These are phyloP conservation scores for Podila epigama DNA, from an alignment of 192 early-diverging fungal species.

Conservation along the genomic window DNA sequence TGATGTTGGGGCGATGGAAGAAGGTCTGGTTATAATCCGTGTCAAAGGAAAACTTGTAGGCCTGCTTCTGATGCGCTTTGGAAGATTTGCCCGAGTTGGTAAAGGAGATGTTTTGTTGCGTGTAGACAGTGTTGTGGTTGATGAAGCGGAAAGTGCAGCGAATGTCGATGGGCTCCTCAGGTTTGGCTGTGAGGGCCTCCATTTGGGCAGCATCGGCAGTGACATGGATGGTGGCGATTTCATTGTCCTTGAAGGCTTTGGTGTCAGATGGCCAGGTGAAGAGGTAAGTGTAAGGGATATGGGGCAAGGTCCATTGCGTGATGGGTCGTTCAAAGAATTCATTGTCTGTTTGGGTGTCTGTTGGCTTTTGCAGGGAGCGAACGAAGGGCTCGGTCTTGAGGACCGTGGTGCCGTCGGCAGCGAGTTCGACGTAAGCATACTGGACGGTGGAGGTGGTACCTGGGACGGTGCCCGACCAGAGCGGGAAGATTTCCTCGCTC, in stretches of 20 bases:
- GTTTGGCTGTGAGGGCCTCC: slow-evolving; percentile 23
- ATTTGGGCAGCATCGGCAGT: slow-evolving; percentile 26
- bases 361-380: slow-evolving; percentile 4
- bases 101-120: slow-evolving; percentile 36
- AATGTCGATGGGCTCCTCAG: slow-evolving; percentile 6
- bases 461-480: slow-evolving; percentile 20
- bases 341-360: slow-evolving; percentile 39
- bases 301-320: slow-evolving; percentile 48
- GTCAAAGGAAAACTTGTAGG: slow-evolving; percentile 50
- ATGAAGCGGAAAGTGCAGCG: slow-evolving; percentile 41
- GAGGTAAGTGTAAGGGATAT: slow-evolving; percentile 50
- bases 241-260: slow-evolving; percentile 47
- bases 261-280: slow-evolving; percentile 17
- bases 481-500: slow-evolving; percentile 9
- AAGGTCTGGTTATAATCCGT: slow-evolving; percentile 45
- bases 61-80: slow-evolving; percentile 50
- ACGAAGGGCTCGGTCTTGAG: slow-evolving; percentile 23
- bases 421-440: slow-evolving; percentile 25
- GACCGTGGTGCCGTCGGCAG: neutral
- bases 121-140: slow-evolving; percentile 23
- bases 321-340: slow-evolving; percentile 56
- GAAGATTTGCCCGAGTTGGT: slow-evolving; percentile 49
- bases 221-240: slow-evolving; percentile 45
- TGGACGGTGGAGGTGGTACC: slow-evolving; percentile 4
- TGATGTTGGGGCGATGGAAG: slow-evolving; percentile 41